Base-by-base conservation (phyloP, 1,139 yeast genomes). In the Blastobotrys proliferans region DNA sequence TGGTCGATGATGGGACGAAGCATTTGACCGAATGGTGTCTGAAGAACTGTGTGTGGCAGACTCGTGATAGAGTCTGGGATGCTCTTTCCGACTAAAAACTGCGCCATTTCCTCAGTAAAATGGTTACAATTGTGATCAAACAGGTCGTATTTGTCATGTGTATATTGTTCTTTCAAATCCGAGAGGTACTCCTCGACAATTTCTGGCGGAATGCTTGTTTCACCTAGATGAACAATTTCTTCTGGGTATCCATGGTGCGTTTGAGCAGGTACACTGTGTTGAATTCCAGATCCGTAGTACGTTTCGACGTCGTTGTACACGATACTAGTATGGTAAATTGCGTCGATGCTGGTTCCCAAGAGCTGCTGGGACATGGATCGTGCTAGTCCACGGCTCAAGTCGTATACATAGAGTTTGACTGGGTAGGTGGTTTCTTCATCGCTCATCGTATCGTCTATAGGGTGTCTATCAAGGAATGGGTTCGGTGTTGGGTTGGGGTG, bases 111-210 rank as follows among this genome's bases (percentile, higher is more conserved):
- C 50, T 79, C 74, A 13, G 83, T 71, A 62, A 81, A 80, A 52
- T 81, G 83, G 61, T 81, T 81, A 60, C 88, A 81, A 56, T 81
- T 81, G 61, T 81, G 81, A 43, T 74, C 74, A 49, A 81, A 79
- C 49, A 81, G 62, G 50, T 80, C 79, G 58, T 81, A 81, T 19
- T 63, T 67, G 6, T 64, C 64, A 1, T 77, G 73, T 29, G 71
- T 67, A 55, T 70, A 80, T 20, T 68, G 73, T 10, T 68, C 68
- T 20, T 63, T 63, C 29, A 80, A 60, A 37, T 79, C 83, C 3
- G 66, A 67, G 36, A 81, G 52, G 54, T 70, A 80, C 36, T 77
- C 85, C 18, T 64, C 61, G 25, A 79, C 66, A 3, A 79, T 63
- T 8, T 78, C 84, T 29, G 67, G 65, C 11, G 76, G 72, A 2